These are phyloP conservation scores for Catunica adiposa DNA, from an alignment of 2,329 filamentous ascomycete genomes.

Conservation along the genomic window DNA sequence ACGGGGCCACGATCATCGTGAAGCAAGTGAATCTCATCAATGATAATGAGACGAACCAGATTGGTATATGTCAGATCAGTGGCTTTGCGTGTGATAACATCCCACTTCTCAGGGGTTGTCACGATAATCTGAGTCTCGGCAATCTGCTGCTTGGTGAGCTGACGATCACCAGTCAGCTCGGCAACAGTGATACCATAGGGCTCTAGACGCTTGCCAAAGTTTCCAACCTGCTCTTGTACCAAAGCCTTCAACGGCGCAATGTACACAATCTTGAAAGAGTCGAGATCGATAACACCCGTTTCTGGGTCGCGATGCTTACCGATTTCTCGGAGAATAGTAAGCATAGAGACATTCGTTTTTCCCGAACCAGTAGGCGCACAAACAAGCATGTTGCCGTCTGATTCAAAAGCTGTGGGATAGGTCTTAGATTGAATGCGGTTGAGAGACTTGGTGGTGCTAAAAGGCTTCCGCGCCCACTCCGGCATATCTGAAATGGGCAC, in stretches of 20 bases:
- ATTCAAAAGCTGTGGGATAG: conserved; percentile 75
- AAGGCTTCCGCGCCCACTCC: conserved; percentile 78
- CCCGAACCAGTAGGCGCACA: conserved; percentile 94
- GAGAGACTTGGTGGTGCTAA: conserved; percentile 69
- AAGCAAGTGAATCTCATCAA: conserved; percentile 93
- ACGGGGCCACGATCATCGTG: conserved; percentile 96
- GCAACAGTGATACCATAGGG: conserved; percentile 82
- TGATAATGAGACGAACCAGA: conserved; percentile 87
- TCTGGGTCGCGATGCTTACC: conserved; percentile 81
- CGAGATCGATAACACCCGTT: conserved; percentile 86
- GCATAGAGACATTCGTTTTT: conserved; percentile 97
- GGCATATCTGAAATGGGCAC: conserved; percentile 79
- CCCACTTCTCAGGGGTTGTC: conserved; percentile 97
- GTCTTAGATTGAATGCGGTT: conserved; percentile 95
- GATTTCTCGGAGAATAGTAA: conserved; percentile 88
- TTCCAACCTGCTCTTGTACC: conserved; percentile 95
- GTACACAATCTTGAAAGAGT: conserved; percentile 96
- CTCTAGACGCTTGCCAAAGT: conserved; percentile 82
- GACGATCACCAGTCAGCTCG: conserved; percentile 93
- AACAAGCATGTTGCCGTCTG: conserved; percentile 94
- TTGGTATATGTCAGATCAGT: conserved; percentile 95
- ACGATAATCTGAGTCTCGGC: conserved; percentile 96
- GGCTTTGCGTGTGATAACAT: conserved; percentile 95
- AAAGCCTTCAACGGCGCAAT: conserved; percentile 91
- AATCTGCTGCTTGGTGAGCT: conserved; percentile 97